Percentiles rank a stretch among this genome's conserved stretches.
Conservation (phyloP, 208 protist species). For the Wallacemonas sp. region DNA sequence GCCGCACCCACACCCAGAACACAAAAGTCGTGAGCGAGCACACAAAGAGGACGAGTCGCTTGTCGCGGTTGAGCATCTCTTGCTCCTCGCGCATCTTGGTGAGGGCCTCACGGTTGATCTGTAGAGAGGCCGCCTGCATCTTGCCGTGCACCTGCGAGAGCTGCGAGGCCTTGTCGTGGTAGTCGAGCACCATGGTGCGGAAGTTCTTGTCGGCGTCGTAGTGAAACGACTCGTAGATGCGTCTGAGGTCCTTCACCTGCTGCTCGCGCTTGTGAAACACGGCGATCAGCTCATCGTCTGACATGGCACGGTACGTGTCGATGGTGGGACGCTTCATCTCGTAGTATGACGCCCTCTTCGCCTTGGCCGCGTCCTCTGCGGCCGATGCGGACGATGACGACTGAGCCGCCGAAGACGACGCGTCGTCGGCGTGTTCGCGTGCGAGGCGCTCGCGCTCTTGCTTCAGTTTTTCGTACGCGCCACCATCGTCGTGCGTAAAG, state of each 20-base stretch:
- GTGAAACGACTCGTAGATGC: slow-evolving; percentile 83
- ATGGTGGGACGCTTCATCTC: slow-evolving; percentile 52
- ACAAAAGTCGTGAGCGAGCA: slow-evolving; percentile 53
- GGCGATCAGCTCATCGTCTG: slow-evolving; percentile 37
- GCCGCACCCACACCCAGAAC: slow-evolving; percentile 87
- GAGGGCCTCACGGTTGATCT: slow-evolving; percentile 79
- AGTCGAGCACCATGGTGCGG: slow-evolving; percentile 84
- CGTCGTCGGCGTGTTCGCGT: slow-evolving; percentile 13
- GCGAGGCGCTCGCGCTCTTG: slow-evolving; percentile 26
- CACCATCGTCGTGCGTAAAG: slow-evolving; percentile 64
- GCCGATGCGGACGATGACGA: not conserved
- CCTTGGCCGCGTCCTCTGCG: not conserved
- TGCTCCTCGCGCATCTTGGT: slow-evolving; percentile 81
- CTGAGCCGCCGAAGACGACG: not conserved
- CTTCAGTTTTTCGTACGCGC: slow-evolving; percentile 19
- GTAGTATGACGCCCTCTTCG: not conserved
- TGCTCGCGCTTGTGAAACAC: slow-evolving; percentile 55
- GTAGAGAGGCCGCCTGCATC: slow-evolving; percentile 77
- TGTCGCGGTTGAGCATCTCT: slow-evolving; percentile 79
- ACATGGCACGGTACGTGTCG: slow-evolving; percentile 73
- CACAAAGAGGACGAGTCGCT: slow-evolving; percentile 54
- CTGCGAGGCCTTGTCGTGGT: slow-evolving; percentile 86
- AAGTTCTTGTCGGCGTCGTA: slow-evolving; percentile 82
- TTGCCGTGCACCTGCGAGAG: slow-evolving; percentile 86
- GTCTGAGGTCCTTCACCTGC: slow-evolving; percentile 59